Evolutionary conservation across 768 basidiomycete genomes (phyloP), one percentile per base, ranked within the genome.

Genomic region (Jaapia argillacea): DNA sequence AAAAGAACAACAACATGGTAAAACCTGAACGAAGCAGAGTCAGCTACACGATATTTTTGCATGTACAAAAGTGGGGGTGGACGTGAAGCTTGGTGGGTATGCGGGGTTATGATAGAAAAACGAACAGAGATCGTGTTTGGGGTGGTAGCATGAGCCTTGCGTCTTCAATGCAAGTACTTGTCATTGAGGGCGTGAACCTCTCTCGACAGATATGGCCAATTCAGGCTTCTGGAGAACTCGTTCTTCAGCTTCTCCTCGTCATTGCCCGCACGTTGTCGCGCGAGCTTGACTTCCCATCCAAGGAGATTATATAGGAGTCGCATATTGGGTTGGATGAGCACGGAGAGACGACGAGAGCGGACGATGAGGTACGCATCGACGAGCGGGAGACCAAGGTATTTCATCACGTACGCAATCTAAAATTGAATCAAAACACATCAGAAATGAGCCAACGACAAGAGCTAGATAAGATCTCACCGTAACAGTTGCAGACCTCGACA

Each of bases 361-460:
- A 93, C 91, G 49, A 96, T 77, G 51, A 96, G 71, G 64, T 98
- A 98, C 6, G 94, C 90, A 55, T 93, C 89, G 45, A 92, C 87
- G 50, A 98, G 78, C 27, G 86, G 81, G 37, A 93, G 67, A 20
- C 71, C 67, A 18, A 89, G 77, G 56, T 94, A 79, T 58, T 92
- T 88, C 93, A 97, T 97, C 56, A 96, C 85, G 62, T 97, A 97
- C 14, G 93, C 93, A 55, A 98, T 97, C 77, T 85, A 51, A 21
- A 2, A 39, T 18, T 21, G 7, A 31, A 23, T 7, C 37, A 24
- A 45, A 23, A 43, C 27, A 28, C 21, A 42, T 6, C 38, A 37
- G 40, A 6, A 36, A 41, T n/a, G n/a, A n/a, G n/a, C n/a, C n/a
- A n/a, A n/a, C n/a, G 21, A 1, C 26, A 46, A 25, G 35, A 18